Evolutionary conservation across 768 basidiomycete genomes (phyloP).

Genomic region (Sutorius australiensis): DNA sequence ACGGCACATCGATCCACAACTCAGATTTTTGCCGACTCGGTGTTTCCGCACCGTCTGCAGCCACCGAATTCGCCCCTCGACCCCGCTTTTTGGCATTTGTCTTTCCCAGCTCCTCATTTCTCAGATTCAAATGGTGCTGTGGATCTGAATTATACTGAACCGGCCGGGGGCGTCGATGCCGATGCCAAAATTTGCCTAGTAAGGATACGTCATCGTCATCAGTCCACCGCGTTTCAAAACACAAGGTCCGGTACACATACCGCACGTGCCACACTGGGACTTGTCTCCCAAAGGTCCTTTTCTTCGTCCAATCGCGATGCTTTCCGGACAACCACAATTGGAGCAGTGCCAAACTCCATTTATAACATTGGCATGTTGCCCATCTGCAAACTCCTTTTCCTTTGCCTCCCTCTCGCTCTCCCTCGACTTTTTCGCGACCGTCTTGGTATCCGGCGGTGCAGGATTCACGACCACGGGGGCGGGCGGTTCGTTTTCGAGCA

Average conservation of each 20-base stretch:
- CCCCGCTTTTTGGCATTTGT: slow-evolving; percentile 50
- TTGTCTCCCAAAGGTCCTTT: slow-evolving; percentile 90
- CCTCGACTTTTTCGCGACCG: slow-evolving; percentile 58
- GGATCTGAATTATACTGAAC: slow-evolving; percentile 76
- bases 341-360: slow-evolving; percentile 93
- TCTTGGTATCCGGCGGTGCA: slow-evolving; percentile 45
- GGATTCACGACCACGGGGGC: slow-evolving; percentile 24
- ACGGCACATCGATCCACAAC: slow-evolving; percentile 33
- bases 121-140: slow-evolving; percentile 60
- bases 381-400: slow-evolving; percentile 77
- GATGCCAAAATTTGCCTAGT: slow-evolving; percentile 85
- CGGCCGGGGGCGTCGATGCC: slow-evolving; percentile 76
- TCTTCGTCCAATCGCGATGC: slow-evolving; percentile 76
- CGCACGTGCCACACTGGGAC: slow-evolving; percentile 89
- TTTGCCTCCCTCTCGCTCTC: slow-evolving; percentile 81
- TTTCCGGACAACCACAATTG: slow-evolving; percentile 89
- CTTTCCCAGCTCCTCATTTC: slow-evolving; percentile 57
- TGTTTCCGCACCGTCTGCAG: slow-evolving; percentile 47
- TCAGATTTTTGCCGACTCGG: slow-evolving; percentile 43
- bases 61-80: slow-evolving; percentile 24
- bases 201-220: background rate
- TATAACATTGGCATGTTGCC: slow-evolving; percentile 77
- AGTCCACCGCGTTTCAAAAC: slow-evolving; percentile 3
- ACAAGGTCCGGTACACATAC: slow-evolving; percentile 43
- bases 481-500: slow-evolving; percentile 60